Percentiles rank a stretch among this genome's conserved stretches.
Conservation (phyloP, 768 basidiomycete genomes). For the Podaxis sp. region DNA sequence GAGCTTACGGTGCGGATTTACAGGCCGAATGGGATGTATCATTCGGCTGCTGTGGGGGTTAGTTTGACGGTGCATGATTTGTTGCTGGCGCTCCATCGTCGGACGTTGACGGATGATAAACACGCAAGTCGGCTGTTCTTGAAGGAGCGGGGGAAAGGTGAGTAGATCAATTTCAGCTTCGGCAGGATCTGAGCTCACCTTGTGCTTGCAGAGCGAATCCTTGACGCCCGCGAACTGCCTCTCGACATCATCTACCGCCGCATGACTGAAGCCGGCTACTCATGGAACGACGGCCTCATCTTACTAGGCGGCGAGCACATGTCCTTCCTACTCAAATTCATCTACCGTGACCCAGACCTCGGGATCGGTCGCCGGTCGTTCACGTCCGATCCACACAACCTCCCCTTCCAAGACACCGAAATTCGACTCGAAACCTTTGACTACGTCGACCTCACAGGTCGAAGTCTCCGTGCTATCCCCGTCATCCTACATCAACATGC, state of each 20-base stretch:
- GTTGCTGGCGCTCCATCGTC: constrained; percentile 58
- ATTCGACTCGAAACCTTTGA: constrained; percentile 70
- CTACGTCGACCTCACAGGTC: constrained; percentile 77
- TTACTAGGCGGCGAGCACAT: constrained; percentile 77
- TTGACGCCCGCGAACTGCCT: constrained; percentile 80
- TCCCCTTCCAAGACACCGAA: constrained; percentile 63
- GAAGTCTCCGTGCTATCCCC: constrained; percentile 85
- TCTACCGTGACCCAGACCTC: constrained; percentile 79
- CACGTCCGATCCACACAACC: background rate
- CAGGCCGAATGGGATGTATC: constrained; percentile 68
- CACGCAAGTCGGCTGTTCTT: constrained; percentile 64
- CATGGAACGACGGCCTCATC: constrained; percentile 75
- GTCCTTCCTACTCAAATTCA: constrained; percentile 84
- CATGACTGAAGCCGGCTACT: constrained; percentile 88
- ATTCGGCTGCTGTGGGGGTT: constrained; percentile 64
- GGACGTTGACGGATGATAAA: constrained; percentile 48
- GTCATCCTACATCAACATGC: constrained; percentile 84
- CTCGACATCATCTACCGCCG: constrained; percentile 81
- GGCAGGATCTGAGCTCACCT: background rate
- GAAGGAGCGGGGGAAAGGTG: constrained; percentile 75
- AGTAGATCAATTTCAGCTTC: constrained; percentile 19
- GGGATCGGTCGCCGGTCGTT: constrained; percentile 54
- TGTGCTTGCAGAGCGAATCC: constrained; percentile 65
- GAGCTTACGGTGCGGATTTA: constrained; percentile 73
- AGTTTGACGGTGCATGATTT: constrained; percentile 69